Percentiles rank a stretch among this genome's conserved stretches.
Evolutionary conservation across 805 yeast species (phyloP).

Genomic region (Ogataea pignaliae): DNA sequence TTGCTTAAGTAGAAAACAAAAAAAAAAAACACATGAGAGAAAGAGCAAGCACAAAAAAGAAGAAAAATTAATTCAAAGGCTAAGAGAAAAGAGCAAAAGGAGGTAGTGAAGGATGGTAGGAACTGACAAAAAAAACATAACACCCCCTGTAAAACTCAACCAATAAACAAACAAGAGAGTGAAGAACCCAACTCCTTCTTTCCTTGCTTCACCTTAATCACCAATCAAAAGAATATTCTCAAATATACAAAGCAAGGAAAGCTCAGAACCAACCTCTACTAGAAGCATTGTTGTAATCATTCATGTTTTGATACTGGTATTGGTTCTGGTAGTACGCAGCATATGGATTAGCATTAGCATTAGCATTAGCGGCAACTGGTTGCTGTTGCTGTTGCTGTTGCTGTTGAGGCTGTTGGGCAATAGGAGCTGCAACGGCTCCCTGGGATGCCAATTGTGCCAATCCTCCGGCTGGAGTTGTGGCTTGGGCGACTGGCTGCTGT

Average conservation of each 20-base stretch:
- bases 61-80: background rate
- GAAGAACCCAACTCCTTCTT: background rate
- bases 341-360: constrained; percentile 14
- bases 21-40: background rate
- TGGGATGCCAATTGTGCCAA: too few relatives aligned
- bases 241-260: background rate
- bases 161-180: background rate
- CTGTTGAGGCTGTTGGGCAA: constrained; percentile 10
- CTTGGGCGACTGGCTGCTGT: constrained; percentile 9
- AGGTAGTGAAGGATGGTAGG: background rate
- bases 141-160: background rate
- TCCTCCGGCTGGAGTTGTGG: too few relatives aligned
- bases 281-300: constrained; percentile 17
- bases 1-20: background rate
- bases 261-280: constrained; percentile 23
- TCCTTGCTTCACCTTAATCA: too few relatives aligned
- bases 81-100: background rate
- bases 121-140: background rate
- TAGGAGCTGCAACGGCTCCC: too few relatives aligned
- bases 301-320: constrained; percentile 19
- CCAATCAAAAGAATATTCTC: too few relatives aligned
- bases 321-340: constrained; percentile 22
- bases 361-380: constrained; percentile 6
- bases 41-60: background rate
- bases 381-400: constrained; percentile 8